These are phyloP conservation scores for Chamaecrista fasciculata DNA, from an alignment of 306 rosid species.

Conservation along the genomic window DNA sequence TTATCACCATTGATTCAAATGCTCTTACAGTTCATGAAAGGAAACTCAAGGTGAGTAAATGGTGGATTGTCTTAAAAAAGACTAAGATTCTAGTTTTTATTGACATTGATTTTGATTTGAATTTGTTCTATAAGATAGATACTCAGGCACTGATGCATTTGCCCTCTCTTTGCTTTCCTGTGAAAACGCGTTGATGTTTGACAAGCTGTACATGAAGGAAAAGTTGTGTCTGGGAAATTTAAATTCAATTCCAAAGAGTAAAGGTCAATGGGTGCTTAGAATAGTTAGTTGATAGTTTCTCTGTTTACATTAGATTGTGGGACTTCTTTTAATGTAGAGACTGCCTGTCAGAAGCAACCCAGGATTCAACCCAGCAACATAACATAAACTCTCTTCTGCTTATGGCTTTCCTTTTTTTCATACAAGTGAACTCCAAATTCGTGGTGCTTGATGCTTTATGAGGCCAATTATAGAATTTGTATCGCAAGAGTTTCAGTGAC, in stretches of 20 bases:
- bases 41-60: constrained; percentile 65
- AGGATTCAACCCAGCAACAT: constrained; percentile 6
- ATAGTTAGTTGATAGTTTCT: neutral
- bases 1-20: constrained; percentile 64
- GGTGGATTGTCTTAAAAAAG: constrained; percentile 3
- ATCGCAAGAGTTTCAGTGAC: neutral
- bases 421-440: constrained; percentile 7
- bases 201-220: neutral
- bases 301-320: constrained; percentile 8
- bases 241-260: neutral
- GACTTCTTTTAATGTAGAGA: neutral
- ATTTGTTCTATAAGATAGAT: constrained; percentile 6
- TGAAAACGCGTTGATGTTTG: constrained; percentile 7
- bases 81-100: neutral
- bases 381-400: neutral
- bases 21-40: constrained; percentile 79
- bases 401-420: neutral
- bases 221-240: neutral
- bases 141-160: neutral
- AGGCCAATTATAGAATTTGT: neutral
- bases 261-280: neutral
- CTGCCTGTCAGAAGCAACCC: constrained; percentile 3
- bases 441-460: neutral
- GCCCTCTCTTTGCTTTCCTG: neutral
- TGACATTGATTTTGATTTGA: constrained; percentile 6